A percentile compares a stretch with the other conserved stretches of the same genome.
Evolutionary conservation across 306 rosid genomes (phyloP).

Genomic region (Myrica gale): DNA sequence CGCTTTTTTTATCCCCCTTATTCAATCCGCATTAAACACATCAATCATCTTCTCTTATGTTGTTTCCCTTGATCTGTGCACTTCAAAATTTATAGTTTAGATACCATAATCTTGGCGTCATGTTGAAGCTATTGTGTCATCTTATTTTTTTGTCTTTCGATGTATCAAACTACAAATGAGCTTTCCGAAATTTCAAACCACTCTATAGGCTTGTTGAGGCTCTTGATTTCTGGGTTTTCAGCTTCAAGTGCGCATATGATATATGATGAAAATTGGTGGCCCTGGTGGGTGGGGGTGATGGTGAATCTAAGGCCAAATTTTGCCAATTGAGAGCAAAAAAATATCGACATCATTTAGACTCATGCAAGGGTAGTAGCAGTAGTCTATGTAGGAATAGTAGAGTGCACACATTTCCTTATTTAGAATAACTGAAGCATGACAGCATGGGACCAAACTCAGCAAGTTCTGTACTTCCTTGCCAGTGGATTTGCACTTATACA

Average conservation of each 20-base stretch:
- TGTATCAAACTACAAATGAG: background rate
- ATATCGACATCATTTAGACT: background rate
- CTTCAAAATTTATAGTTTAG: background rate
- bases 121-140: background rate
- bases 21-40: background rate
- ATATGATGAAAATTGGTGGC: background rate
- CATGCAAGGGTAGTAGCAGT: background rate
- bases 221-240: slow-evolving; percentile 6
- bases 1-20: background rate
- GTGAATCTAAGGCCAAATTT: background rate
- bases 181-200: background rate
- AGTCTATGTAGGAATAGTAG: background rate
- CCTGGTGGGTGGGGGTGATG: background rate
- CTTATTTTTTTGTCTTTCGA: background rate
- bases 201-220: background rate
- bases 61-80: background rate
- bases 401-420: background rate
- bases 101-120: background rate
- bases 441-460: background rate
- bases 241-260: background rate
- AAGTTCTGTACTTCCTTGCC: background rate
- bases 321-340: background rate
- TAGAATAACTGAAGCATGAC: background rate
- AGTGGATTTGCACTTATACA: background rate
- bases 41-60: background rate